phyloP scores from a whole-genome alignment of 345 rosid species.

The Boechera stricta region DNA sequence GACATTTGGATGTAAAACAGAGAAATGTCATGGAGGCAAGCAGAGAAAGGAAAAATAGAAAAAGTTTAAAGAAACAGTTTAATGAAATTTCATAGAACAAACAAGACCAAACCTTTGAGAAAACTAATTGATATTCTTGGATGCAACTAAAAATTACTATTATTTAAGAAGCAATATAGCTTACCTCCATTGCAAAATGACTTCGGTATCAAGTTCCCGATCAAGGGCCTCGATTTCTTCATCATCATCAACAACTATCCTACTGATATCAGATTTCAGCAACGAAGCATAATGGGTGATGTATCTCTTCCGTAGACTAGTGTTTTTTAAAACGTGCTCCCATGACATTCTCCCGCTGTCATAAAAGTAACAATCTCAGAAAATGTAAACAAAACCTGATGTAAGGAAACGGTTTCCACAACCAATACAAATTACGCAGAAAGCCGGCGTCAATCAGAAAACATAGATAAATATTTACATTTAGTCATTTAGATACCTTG shows the following conservation, averaged over 20 bases:
- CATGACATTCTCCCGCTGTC: slow-evolving; percentile 95
- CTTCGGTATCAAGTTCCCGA: slow-evolving; percentile 82
- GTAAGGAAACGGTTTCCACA: slow-evolving; percentile 32
- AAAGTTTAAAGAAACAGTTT: slow-evolving; percentile 3
- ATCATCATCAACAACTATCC: slow-evolving; percentile 67
- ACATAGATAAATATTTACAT: slow-evolving; percentile 6
- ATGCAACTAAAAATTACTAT: slow-evolving; percentile 8
- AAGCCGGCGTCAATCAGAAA: slow-evolving; percentile 16
- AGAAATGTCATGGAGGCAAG: slow-evolving; percentile 11
- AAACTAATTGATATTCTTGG: slow-evolving; percentile 13
- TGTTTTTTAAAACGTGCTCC: slow-evolving; percentile 81
- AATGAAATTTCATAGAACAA: slow-evolving; percentile 21
- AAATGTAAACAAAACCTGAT: slow-evolving; percentile 36
- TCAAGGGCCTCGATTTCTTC: slow-evolving; percentile 86
- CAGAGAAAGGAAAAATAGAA: background rate
- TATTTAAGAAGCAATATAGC: slow-evolving; percentile 32
- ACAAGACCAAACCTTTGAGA: slow-evolving; percentile 13
- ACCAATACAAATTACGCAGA: slow-evolving; percentile 13
- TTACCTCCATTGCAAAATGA: slow-evolving; percentile 98
- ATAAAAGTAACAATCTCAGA: slow-evolving; percentile 49
- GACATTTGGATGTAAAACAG: slow-evolving; percentile 20
- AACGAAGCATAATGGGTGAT: slow-evolving; percentile 84
- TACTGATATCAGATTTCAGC: slow-evolving; percentile 79
- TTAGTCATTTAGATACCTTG: slow-evolving; percentile 58
- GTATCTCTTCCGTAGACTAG: slow-evolving; percentile 85